phyloP scores from a whole-genome alignment of 805 yeast genomes.

The Metschnikowia drakensbergensis region DNA sequence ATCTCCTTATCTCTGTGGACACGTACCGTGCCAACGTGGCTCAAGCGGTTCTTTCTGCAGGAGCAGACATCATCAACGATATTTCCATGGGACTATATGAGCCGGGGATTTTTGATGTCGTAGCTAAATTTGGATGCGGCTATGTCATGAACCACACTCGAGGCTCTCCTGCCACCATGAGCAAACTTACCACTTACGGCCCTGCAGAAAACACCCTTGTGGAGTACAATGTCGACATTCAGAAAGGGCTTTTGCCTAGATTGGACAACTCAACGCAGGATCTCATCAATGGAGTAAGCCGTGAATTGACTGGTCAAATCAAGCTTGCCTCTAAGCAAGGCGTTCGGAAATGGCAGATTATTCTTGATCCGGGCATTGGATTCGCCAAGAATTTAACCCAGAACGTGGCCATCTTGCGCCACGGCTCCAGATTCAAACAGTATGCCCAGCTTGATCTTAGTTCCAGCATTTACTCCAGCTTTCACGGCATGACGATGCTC shows the following conservation, averaged over 20 bases:
- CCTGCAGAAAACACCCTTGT: constrained; percentile 33
- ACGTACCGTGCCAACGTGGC: constrained; percentile 83
- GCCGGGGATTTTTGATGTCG: constrained; percentile 56
- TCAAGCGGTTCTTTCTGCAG: constrained; percentile 57
- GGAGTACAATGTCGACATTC: constrained; percentile 30
- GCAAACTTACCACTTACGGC: constrained; percentile 50
- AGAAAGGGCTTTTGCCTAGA: constrained; percentile 11
- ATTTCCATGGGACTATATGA: constrained; percentile 79
- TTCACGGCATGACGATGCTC: constrained; percentile 60
- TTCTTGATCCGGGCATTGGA: constrained; percentile 93
- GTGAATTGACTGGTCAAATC: constrained; percentile 61
- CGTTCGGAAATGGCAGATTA: constrained; percentile 82
- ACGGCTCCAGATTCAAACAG: constrained; percentile 45
- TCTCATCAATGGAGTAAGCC: constrained; percentile 54
- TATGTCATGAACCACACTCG: constrained; percentile 81
- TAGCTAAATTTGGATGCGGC: constrained; percentile 69
- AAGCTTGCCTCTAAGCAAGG: constrained; percentile 57
- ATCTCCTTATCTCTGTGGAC: constrained; percentile 72
- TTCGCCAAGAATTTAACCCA: constrained; percentile 83
- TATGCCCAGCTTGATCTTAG: constrained; percentile 33
- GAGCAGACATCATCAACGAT: constrained; percentile 92
- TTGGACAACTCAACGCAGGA: constrained; percentile 23
- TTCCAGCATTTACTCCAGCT: constrained; percentile 33
- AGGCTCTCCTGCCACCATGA: constrained; percentile 78
- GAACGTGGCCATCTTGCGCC: constrained; percentile 61